Conservation (phyloP, 345 rosid genomes). For the Chamaenerion angustifolium region DNA sequence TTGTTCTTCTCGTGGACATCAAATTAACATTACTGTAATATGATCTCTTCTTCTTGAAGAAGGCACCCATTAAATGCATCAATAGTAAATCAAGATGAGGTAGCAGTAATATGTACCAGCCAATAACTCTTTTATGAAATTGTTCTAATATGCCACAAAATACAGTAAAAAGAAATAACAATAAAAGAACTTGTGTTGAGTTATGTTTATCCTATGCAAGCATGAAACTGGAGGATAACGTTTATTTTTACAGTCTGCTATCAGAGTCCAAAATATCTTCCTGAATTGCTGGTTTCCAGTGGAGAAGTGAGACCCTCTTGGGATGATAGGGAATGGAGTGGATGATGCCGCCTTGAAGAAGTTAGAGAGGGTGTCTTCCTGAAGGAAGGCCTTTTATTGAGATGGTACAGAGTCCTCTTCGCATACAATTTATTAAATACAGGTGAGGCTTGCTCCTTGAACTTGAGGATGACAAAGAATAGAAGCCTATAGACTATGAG, state of each 20-base stretch:
- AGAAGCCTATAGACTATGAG: constrained; percentile 11
- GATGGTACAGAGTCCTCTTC: constrained; percentile 35
- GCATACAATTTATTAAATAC: constrained; percentile 28
- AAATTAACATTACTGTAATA: too few species aligned
- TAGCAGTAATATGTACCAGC: too few species aligned
- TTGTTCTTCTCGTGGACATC: too few species aligned
- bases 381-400: constrained; percentile 54
- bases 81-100: too few species aligned
- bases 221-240: background rate
- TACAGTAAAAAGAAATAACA: constrained; percentile 2
- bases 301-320: constrained; percentile 57
- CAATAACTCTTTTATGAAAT: too few species aligned
- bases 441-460: constrained; percentile 21
- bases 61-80: too few species aligned
- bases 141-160: too few species aligned
- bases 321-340: constrained; percentile 41
- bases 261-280: background rate
- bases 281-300: constrained; percentile 12
- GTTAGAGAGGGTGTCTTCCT: constrained; percentile 23
- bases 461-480: constrained; percentile 16
- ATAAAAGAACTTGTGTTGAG: too few species aligned
- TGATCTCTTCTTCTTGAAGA: too few species aligned
- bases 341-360: constrained; percentile 36
- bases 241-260: constrained; percentile 1
- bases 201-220: too few species aligned